Conservation (phyloP, 768 basidiomycete species). For the Boletus sensibilis region DNA sequence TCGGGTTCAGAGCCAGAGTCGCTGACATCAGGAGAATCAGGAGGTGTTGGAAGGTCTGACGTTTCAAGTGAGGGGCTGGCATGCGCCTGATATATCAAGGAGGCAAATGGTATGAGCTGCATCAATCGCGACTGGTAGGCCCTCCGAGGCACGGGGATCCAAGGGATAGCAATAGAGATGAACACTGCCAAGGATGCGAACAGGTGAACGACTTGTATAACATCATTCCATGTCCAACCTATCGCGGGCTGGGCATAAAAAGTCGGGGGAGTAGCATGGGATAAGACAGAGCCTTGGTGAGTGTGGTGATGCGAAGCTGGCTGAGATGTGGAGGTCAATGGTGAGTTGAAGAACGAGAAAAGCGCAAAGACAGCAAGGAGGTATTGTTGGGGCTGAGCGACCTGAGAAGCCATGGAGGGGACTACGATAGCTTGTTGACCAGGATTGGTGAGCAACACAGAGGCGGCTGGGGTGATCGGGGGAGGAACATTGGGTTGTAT, state of each 20-base stretch:
- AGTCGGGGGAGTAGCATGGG: conserved; percentile 30
- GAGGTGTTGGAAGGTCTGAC: conserved; percentile 29
- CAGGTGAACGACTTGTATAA: conserved; percentile 64
- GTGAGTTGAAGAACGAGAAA: conserved; percentile 84
- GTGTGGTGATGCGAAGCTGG: conserved; percentile 39
- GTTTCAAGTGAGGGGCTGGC: conserved; percentile 1
- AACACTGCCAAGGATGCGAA: conserved; percentile 64
- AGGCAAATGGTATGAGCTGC: conserved; percentile 28
- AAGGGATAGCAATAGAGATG: conserved; percentile 50
- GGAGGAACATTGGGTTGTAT: conserved; percentile 49
- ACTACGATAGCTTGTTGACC: conserved; percentile 16
- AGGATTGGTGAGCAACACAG: conserved; percentile 18
- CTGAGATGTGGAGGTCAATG: conserved; percentile 47
- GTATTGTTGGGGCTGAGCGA: conserved; percentile 50
- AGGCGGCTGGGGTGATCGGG: conserved; percentile 25
- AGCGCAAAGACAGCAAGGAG: conserved; percentile 81
- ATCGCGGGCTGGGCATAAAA: conserved; percentile 19
- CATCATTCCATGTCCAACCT: conserved; percentile 49
- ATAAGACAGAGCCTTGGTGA: conserved; percentile 60
- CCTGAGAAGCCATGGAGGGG: conserved; percentile 13
- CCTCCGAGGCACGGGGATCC: conserved; percentile 37
- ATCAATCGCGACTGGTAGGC: conserved; percentile 23
- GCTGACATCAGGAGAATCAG: conserved; percentile 24
- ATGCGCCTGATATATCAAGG: conserved; percentile 7
- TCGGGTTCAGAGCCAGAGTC: conserved; percentile 29